Evolutionary conservation across 2,329 filamentous ascomycete species (phyloP).

Genomic region (Trichoderma simmonsii): DNA sequence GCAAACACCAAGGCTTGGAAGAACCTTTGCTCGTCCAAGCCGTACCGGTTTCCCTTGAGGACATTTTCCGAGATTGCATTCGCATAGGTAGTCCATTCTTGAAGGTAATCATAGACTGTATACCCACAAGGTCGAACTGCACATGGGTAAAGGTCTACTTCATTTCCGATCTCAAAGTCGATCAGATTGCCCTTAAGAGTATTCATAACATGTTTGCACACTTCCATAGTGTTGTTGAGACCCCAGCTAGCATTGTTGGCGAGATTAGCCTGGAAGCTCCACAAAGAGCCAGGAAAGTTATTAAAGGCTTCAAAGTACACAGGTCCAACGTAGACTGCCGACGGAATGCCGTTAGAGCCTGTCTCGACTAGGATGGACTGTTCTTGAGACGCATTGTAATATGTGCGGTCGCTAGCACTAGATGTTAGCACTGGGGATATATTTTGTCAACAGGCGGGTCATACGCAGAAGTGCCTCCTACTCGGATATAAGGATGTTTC

Average conservation of each 20-base stretch:
- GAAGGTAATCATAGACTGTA: background rate
- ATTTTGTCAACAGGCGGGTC: background rate
- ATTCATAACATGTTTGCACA: background rate
- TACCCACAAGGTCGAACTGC: background rate
- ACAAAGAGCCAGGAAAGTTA: background rate
- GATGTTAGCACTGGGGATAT: background rate
- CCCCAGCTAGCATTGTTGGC: slow-evolving; percentile 9
- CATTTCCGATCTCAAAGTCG: slow-evolving; percentile 2
- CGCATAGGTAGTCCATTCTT: background rate
- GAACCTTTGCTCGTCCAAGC: background rate
- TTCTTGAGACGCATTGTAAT: background rate
- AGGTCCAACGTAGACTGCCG: background rate
- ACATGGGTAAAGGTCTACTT: slow-evolving; percentile 7
- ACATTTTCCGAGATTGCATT: background rate
- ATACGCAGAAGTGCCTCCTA: slow-evolving; percentile 5
- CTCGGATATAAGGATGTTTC: background rate
- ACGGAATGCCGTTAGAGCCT: slow-evolving; percentile 1
- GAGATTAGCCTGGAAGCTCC: slow-evolving; percentile 3
- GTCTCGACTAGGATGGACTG: background rate
- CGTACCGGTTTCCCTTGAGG: background rate
- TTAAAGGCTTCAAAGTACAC: slow-evolving; percentile 4
- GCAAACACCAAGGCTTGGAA: slow-evolving; percentile 7
- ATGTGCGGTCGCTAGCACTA: background rate
- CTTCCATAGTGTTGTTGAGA: slow-evolving; percentile 2
- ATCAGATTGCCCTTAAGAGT: background rate